A percentile compares a stretch with the other conserved stretches of the same genome.
phyloP scores from a whole-genome alignment of 2,329 filamentous ascomycete species.

The Neoascochyta sp. region DNA sequence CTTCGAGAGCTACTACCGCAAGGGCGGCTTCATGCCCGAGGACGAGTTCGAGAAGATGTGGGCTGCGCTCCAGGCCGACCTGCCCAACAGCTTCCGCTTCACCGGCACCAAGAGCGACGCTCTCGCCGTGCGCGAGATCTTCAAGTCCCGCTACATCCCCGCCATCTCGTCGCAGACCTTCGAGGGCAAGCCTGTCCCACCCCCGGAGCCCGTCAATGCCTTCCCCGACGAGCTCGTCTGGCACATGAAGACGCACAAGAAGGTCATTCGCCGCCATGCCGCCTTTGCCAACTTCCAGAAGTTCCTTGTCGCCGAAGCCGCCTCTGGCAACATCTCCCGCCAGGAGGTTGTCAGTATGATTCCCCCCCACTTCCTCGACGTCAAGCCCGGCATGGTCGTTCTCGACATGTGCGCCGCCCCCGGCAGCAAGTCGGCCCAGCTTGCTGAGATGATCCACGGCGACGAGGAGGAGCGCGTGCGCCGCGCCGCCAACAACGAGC shows the following conservation, averaged over 20 bases:
- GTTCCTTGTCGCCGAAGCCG: slow-evolving; percentile 95
- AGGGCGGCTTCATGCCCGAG: slow-evolving; percentile 68
- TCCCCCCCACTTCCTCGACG: slow-evolving; percentile 86
- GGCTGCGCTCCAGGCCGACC: slow-evolving; percentile 73
- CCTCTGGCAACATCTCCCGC: slow-evolving; percentile 93
- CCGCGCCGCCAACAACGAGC: slow-evolving; percentile 63
- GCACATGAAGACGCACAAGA: slow-evolving; percentile 98
- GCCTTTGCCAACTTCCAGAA: slow-evolving; percentile 96
- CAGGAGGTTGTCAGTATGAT: slow-evolving; percentile 99
- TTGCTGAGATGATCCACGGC: slow-evolving; percentile 88
- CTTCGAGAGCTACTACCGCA: slow-evolving; percentile 77
- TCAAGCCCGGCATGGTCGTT: slow-evolving; percentile 86
- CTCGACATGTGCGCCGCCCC: slow-evolving; percentile 95
- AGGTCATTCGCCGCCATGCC: slow-evolving; percentile 86
- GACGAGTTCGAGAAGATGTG: slow-evolving; percentile 80
- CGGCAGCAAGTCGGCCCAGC: slow-evolving; percentile 92
- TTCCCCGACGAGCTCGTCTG: slow-evolving; percentile 94
- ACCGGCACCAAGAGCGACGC: slow-evolving; percentile 94
- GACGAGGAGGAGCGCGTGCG: slow-evolving; percentile 86
- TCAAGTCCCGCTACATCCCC: slow-evolving; percentile 85
- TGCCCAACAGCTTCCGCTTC: slow-evolving; percentile 97
- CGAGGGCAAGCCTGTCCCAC: slow-evolving; percentile 76
- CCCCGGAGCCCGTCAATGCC: slow-evolving; percentile 80
- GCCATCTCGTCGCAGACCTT: slow-evolving; percentile 80
- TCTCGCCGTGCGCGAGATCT: slow-evolving; percentile 82